phyloP scores from a whole-genome alignment of 495 filamentous ascomycete species.

The Staphylotrichum longicolle region DNA sequence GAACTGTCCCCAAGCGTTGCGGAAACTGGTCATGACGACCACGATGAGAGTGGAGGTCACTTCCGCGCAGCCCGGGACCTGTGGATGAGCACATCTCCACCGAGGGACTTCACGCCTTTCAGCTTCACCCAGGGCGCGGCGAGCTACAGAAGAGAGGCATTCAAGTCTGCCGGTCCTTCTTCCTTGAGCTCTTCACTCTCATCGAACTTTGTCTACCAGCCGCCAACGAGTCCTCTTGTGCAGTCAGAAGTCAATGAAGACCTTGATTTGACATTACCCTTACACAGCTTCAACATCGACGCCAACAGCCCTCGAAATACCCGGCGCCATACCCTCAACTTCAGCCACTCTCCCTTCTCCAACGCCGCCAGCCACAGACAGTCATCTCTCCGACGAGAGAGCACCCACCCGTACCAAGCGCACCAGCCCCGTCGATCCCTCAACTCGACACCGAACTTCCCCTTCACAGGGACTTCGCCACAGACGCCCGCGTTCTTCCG shows the following conservation, averaged over 20 bases:
- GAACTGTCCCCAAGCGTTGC: conserved; percentile 28
- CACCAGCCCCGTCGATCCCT: conserved; percentile 73
- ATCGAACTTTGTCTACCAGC: conserved; percentile 79
- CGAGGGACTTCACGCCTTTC: conserved; percentile 43
- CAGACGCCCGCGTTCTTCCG: conserved; percentile 59
- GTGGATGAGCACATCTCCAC: conserved; percentile 50
- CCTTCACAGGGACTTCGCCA: conserved; percentile 52
- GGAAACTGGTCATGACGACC: neutral
- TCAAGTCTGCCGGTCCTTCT: conserved; percentile 46
- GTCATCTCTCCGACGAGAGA: conserved; percentile 48
- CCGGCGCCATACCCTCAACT: conserved; percentile 43
- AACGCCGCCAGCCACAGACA: conserved; percentile 36
- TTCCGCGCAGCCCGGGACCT: conserved; percentile 17
- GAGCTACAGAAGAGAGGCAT: conserved; percentile 31
- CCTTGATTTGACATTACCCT: conserved; percentile 57
- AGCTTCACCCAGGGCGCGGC: conserved; percentile 32
- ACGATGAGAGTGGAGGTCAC: neutral
- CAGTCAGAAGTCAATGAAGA: conserved; percentile 88
- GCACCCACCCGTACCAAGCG: conserved; percentile 60
- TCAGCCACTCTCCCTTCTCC: conserved; percentile 32
- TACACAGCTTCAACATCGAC: conserved; percentile 47
- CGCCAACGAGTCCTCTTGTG: conserved; percentile 88
- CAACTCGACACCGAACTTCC: conserved; percentile 58
- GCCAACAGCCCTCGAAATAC: conserved; percentile 30
- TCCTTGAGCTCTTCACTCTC: conserved; percentile 74